phyloP scores from a whole-genome alignment of 148 eudicot genomes.

The Vaccinium myrtillus region DNA sequence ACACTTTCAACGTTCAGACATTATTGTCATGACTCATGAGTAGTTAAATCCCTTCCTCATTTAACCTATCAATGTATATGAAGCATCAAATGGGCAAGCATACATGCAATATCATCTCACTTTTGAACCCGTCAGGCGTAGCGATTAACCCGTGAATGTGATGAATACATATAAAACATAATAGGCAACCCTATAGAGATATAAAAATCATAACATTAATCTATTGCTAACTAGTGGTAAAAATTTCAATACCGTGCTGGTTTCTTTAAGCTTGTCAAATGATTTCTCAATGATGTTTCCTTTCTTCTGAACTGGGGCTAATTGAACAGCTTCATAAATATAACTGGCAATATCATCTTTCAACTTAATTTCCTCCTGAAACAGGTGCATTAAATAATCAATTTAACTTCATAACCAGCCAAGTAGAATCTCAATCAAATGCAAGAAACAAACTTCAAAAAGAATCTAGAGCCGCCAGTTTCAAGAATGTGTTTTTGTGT shows the following conservation, averaged over 20 bases:
- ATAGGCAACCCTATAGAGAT: background rate
- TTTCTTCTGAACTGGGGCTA: constrained; percentile 57
- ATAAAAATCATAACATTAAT: background rate
- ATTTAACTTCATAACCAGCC: background rate
- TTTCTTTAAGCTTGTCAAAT: constrained; percentile 77
- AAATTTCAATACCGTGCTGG: constrained; percentile 66
- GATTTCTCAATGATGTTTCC: constrained; percentile 71
- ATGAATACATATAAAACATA: constrained; percentile 1
- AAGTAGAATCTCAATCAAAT: constrained; percentile 1
- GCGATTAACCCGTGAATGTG: background rate
- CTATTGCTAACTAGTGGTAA: constrained; percentile 7
- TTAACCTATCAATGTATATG: background rate
- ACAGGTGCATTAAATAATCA: background rate
- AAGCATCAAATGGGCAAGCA: background rate
- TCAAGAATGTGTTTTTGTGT: background rate
- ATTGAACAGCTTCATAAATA: constrained; percentile 28
- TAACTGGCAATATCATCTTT: constrained; percentile 25
- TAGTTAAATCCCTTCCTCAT: background rate
- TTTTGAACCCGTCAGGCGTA: background rate
- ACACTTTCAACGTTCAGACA: background rate
- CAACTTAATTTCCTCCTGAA: constrained; percentile 55
- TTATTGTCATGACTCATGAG: background rate
- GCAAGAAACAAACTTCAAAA: constrained; percentile 6
- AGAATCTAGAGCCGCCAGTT: background rate
- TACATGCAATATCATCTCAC: background rate